These are phyloP conservation scores for Nadsonia starkeyi-henricii DNA, from an alignment of 1,139 yeast species.

Conservation along the genomic window DNA sequence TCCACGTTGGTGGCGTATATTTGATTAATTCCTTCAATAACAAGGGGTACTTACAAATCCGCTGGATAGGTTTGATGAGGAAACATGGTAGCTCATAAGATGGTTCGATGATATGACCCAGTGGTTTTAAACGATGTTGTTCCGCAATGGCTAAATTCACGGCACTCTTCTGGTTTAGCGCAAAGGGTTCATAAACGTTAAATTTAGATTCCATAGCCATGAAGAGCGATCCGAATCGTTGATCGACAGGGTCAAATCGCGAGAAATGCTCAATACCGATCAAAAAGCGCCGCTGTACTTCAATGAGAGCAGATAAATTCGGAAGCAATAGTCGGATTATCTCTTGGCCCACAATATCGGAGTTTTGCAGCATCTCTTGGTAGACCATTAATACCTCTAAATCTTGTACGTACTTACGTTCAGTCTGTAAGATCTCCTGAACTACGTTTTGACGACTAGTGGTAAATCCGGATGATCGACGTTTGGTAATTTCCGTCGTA, in stretches of 20 bases:
- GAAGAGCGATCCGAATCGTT: slow-evolving; percentile 79
- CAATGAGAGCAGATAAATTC: slow-evolving; percentile 70
- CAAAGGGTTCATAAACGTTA: slow-evolving; percentile 72
- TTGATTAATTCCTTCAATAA: slow-evolving; percentile 64
- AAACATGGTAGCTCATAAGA: slow-evolving; percentile 83
- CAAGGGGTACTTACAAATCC: slow-evolving; percentile 86
- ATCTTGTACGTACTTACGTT: slow-evolving; percentile 84
- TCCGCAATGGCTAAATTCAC: slow-evolving; percentile 64
- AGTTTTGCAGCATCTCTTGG: slow-evolving; percentile 49
- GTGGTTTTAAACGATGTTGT: slow-evolving; percentile 39
- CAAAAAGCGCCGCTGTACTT: slow-evolving; percentile 80
- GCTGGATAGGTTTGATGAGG: slow-evolving; percentile 85
- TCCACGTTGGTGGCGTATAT: slow-evolving; percentile 37
- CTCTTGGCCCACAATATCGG: slow-evolving; percentile 63
- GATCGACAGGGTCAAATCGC: slow-evolving; percentile 57
- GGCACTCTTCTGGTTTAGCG: slow-evolving; percentile 80
- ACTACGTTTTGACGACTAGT: slow-evolving; percentile 52
- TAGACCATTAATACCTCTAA: slow-evolving; percentile 59
- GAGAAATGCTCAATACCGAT: slow-evolving; percentile 85
- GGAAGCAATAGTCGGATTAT: slow-evolving; percentile 76
- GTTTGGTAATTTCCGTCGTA: slow-evolving; percentile 18
- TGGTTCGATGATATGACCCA: slow-evolving; percentile 59
- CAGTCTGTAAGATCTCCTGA: slow-evolving; percentile 75
- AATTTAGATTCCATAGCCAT: slow-evolving; percentile 67
- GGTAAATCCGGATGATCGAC: too few relatives aligned